Evolutionary conservation across 805 yeast species (phyloP), one percentile per base, ranked within the genome.

Genomic region (Candida nanaspora): DNA sequence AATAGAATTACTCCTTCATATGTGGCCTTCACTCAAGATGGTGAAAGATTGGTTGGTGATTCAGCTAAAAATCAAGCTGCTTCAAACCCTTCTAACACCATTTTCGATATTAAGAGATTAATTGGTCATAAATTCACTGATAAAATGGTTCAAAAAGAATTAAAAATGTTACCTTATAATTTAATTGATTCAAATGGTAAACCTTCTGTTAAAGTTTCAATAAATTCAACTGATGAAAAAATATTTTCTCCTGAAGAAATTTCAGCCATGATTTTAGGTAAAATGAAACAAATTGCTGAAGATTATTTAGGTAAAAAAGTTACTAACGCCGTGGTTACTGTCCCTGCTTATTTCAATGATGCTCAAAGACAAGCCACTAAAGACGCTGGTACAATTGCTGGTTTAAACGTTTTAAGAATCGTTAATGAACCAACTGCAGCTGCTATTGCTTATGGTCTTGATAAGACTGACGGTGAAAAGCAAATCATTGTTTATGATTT

Each of bases 61-160:
- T 95, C 97, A 53, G 98, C 97, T 46, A 91, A 91, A 80, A 89
- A 91, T 69, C 97, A 91, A 72, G 96, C 96, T 42, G 96, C 97
- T 51, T 85, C 89, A 81, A 91, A 91, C 72, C 97, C 97, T 40
- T 52, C 70, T 46, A 89, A 89, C 76, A 89, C 97, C 35, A 89
- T 89, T 46, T 89, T 89, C 58, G 97, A 89, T 59, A 95, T 95
- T 57, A 89, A 89, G 75, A 84, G 97, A 72, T 78, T 89, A 62
- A 89, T 89, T 62, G 95, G 94, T 53, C 80, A 81, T 71, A 77
- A 86, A 61, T 86, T 81, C 57, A 65, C 68, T 50, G 96, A 89
- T 57, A 74, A 80, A 37, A 91, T 81, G 56, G 93, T 88, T 42
- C 80, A 75, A 51, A 73, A 65, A 42, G 96, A 88, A 61, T 68